Evolutionary conservation across 257 asterid genomes (phyloP).

Genomic region (Salvia splendens): DNA sequence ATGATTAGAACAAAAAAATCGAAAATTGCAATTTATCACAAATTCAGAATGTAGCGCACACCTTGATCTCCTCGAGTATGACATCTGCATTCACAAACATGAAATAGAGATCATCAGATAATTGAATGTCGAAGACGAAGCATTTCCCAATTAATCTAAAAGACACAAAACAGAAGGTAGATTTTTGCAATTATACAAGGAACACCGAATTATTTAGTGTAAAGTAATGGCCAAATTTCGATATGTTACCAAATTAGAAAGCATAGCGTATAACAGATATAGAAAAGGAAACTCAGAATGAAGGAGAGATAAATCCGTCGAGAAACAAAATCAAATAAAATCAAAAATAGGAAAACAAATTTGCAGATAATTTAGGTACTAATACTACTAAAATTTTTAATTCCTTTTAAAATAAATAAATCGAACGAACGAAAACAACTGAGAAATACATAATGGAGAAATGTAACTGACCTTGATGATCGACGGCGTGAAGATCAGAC

Average conservation of each 20-base stretch:
- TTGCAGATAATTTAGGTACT: neutral
- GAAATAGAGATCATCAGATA: neutral
- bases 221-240: too few species aligned
- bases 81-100: constrained; percentile 60
- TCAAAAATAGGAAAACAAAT: neutral
- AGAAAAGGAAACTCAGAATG: neutral
- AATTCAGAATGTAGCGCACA: constrained; percentile 5
- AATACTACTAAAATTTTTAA: neutral
- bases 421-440: neutral
- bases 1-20: neutral
- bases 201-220: neutral
- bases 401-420: neutral
- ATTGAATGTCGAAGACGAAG: neutral
- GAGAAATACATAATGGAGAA: neutral
- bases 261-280: too few species aligned
- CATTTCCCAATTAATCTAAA: neutral
- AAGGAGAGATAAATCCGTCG: neutral
- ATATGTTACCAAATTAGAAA: too few species aligned
- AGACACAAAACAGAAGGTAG: neutral
- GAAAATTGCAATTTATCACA: neutral
- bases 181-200: neutral
- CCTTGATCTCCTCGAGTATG: constrained; percentile 77
- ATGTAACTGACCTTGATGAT: constrained; percentile 26
- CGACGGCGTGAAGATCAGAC: neutral
- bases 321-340: too few species aligned